Base-by-base conservation (phyloP, 495 filamentous ascomycete species). In the Penicillium roqueforti region DNA sequence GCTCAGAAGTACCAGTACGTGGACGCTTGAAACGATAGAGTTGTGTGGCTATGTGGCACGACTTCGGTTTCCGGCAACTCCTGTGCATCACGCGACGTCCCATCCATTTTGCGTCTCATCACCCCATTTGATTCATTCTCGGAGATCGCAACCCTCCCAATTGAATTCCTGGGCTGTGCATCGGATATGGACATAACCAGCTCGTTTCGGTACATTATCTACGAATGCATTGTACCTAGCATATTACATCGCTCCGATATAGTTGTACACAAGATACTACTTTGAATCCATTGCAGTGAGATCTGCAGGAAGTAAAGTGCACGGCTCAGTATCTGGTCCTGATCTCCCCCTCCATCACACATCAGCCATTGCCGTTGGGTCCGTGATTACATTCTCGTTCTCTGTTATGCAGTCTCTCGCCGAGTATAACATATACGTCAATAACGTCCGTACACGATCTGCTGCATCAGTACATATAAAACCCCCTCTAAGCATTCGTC, bases 301-400 rank as follows among this genome's bases (percentile, higher is more conserved):
- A 32, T 32, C 25, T 40, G 51, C 47, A 42, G 32, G 31, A 48
- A 18, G 32, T 23, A 23, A 39, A 22, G 56, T 55, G 54, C 60
- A 63, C 60, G 63, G 57, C 53, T 58, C 56, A 53, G 51, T 34
- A 6, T 25, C 23, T 44, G 41, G 41, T 47, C 40, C 13, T 32
- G 56, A 55, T 59, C 53, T 49, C 49, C 34, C 59, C 59, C 51
- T 55, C 54, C 54, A 55, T 42, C 47, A 28, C 41, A 19, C 38
- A 39, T 39, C 47, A 28, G 46, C 29, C 38, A 39, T 54, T 37
- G 49, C n/a, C 11, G 14, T 16, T 49, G n/a, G 41, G 23, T 26
- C 10, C 14, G 14, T 19, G 23, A 26, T 38, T 25, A 36, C 34
- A 38, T 49, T 16, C 6, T 19, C 22, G n/a, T 38, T 37, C 34